Base-by-base conservation (phyloP, 768 basidiomycete species). In the Xerocomellus intermedius region DNA sequence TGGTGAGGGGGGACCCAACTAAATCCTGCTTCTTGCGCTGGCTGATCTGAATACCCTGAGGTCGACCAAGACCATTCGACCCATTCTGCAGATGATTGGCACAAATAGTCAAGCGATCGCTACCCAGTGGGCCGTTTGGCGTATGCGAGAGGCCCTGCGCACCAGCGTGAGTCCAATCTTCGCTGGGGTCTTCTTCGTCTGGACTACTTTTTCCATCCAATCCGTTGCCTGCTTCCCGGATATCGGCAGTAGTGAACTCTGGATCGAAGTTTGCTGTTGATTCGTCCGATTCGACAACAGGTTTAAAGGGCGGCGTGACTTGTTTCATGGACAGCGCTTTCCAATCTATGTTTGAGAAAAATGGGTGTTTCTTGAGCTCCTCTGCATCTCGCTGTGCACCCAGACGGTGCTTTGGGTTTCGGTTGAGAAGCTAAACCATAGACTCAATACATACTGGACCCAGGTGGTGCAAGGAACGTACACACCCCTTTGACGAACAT, bases 241-340 rank as follows among this genome's bases (percentile, higher is more conserved):
- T 79, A 69, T 96, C 89, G n/a, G 92, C 89, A 24, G 85, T 81
- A 5, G 97, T 99, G 74, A 99, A 99, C 74, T 98, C 94, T 28
- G 94, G 92, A 70, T 99, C 97, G 67, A 99, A 99, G 77, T 98
- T 98, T 60, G 86, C 86, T n/a, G 93, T 94, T 16, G 89, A 93
- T 73, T 99, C 97, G 77, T 99, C 97, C 17, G 93, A 96, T 73
- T 98, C 95, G 59, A 99, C 97, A 57, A 89, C 80, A 22, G 97
- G 97, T 69, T 98, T 98, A 81, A 98, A 99, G 2, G 97, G 97
- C 4, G 97, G 96, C 0, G 94, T 92, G 42, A 94, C 85, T 67
- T 96, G 90, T 68, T 96, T 95, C 59, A 78, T 79, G 22, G 86
- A 83, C 37, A 99, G 82, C 1, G 91, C 87, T 26, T 79, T 76